Evolutionary conservation across 495 filamentous ascomycete species (phyloP).

Genomic region (Gamarada debralockiae): DNA sequence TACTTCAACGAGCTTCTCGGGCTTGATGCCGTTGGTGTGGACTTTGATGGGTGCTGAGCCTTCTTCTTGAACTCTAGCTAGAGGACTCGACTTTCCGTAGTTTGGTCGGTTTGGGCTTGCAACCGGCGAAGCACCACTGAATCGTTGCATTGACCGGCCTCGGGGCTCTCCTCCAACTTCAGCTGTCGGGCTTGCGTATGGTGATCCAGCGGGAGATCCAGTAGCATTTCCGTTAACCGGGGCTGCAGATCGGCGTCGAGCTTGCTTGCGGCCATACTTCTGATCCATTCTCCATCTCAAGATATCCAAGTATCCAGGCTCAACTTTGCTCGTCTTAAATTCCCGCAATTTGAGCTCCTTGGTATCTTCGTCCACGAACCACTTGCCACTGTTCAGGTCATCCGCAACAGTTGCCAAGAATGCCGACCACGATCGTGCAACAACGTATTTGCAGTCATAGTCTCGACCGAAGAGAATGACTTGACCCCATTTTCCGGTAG

Average conservation of each 20-base stretch:
- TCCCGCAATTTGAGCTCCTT: constrained; percentile 88
- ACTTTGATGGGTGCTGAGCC: constrained; percentile 22
- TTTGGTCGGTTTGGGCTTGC: constrained; percentile 48
- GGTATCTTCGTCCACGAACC: constrained; percentile 85
- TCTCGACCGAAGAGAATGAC: constrained; percentile 95
- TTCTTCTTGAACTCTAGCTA: constrained; percentile 52
- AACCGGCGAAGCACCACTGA: constrained; percentile 46
- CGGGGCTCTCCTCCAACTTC: constrained; percentile 37
- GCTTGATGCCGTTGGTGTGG: constrained; percentile 19
- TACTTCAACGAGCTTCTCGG: constrained; percentile 43
- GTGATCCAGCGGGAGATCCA: constrained; percentile 41
- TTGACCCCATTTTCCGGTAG: constrained; percentile 89
- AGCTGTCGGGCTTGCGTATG: constrained; percentile 47
- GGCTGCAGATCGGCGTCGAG: constrained; percentile 29
- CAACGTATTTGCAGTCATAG: constrained; percentile 97
- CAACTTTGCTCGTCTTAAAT: constrained; percentile 81
- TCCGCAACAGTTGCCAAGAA: constrained; percentile 87
- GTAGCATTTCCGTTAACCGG: constrained; percentile 19
- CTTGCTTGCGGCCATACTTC: constrained; percentile 72
- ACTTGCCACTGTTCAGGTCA: constrained; percentile 81
- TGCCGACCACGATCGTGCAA: constrained; percentile 86
- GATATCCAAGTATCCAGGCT: constrained; percentile 94
- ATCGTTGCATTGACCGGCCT: constrained; percentile 51
- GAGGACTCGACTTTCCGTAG: constrained; percentile 45
- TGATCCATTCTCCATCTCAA: constrained; percentile 92